A percentile compares a stretch with the other conserved stretches of the same genome.
These are phyloP conservation scores for Tilletia caries DNA, from an alignment of 1,284 basidiomycete species.

Conservation along the genomic window DNA sequence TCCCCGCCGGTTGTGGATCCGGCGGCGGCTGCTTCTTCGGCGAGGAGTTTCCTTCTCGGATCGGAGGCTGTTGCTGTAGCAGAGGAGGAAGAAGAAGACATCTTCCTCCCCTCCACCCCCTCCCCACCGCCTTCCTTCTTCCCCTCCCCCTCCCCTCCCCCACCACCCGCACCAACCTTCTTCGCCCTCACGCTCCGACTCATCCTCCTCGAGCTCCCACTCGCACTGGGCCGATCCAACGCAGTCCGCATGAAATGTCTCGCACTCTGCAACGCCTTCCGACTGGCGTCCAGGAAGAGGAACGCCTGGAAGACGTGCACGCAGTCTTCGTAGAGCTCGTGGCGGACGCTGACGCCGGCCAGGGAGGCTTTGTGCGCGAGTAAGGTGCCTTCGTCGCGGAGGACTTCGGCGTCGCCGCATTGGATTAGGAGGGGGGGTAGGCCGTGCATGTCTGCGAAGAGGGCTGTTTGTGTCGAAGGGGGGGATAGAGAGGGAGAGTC, in stretches of 20 bases:
- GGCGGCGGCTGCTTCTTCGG: not conserved
- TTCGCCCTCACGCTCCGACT: not conserved
- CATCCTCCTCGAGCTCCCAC: not conserved
- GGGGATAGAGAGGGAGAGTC: not conserved
- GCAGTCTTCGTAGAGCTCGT: conserved; percentile 89
- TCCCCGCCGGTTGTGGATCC: not conserved
- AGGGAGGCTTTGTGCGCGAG: conserved; percentile 87
- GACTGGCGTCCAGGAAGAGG: conserved; percentile 50
- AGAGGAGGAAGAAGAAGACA: too few relatives aligned
- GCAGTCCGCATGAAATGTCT: conserved; percentile 48
- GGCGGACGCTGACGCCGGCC: conserved; percentile 80
- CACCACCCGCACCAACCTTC: not conserved
- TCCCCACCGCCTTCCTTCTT: not conserved
- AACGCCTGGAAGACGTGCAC: conserved; percentile 57
- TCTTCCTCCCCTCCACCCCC: too few relatives aligned
- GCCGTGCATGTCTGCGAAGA: conserved; percentile 86
- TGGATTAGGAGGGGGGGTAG: conserved; percentile 90
- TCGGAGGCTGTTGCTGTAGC: not conserved
- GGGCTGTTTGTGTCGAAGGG: conserved; percentile 61
- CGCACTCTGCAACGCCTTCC: conserved; percentile 51
- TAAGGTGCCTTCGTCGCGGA: conserved; percentile 87
- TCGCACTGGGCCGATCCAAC: not conserved
- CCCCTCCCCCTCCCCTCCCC: not conserved
- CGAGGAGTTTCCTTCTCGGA: not conserved
- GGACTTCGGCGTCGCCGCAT: conserved; percentile 86